Base-by-base conservation (phyloP, 2,329 filamentous ascomycete species). In the Exophiala lecanii-corni region DNA sequence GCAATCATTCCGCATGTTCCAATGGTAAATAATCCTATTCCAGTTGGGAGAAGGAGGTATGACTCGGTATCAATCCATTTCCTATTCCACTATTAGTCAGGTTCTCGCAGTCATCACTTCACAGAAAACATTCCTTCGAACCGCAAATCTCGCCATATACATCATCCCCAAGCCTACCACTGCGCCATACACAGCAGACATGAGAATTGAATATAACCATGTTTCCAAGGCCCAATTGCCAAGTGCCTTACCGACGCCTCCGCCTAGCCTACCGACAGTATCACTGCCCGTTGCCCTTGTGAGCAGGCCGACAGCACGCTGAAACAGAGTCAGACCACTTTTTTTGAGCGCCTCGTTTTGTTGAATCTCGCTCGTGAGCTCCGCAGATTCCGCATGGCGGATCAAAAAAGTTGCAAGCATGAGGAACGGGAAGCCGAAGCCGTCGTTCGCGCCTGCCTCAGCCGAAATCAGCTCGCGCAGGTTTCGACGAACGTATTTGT, bases 361-460 rank as follows among this genome's bases (percentile, higher is more conserved):
- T 26, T 26, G 23, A 45, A 52, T 21, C 18, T 43, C 41, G 6
- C 39, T 32, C 3, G 54, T 39, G 28, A 56, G 56, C 3, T 42
- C 49, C 3, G 60, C 57, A 2, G 35, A 54, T 13, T 74, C 67
- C 7, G 73, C 72, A 46, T 79, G 72, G 1, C 75, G 72, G 40
- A 81, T 71, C 5, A 81, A 65, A 30, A 75, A 76, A 1, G 73
- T 70, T 0, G 76, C 75, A 2, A 81, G 65, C 63, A 80, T 71
- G 3, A 82, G 64, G 40, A 81, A 81, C 0, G 78, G 78, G 35
- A 80, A 81, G 0, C 74, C 78, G 30, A 82, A 78, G 0, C 78
- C 78, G 49, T 48, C 45, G 35, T 48, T 38, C 4, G 39, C 45
- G 13, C 45, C 45, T 5, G 35, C 45, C 12, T 40, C 41, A 12